Evolutionary conservation across 768 basidiomycete genomes (phyloP), one percentile per base, ranked within the genome.

Genomic region (Russula emetica): DNA sequence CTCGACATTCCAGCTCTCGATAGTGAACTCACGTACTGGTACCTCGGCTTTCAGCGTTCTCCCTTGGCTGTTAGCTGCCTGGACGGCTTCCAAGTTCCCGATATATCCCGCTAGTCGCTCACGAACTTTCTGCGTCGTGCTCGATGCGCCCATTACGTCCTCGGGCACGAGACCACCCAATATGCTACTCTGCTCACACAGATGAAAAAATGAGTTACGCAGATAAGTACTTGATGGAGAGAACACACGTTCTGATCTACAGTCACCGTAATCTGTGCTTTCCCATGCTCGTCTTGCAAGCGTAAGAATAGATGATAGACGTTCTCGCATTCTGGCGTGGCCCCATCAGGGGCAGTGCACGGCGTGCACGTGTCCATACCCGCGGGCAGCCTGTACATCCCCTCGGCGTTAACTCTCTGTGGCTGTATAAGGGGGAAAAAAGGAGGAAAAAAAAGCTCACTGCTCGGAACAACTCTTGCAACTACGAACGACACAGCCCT

Each of bases 201-300:
- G 6, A 22, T 4, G 42, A 3, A 5, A 40, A 18, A 18, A 40
- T 54, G 49, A 44, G 36, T n/a, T 30, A 63, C 22, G 18, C 30
- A 38, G n/a, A 36, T 1, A 45, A 10, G 8, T 42, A 2, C 7
- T 24, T 16, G 9, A 49, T 7, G 26, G 13, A n/a, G 49, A 30
- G 26, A 2, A 42, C 68, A 24, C 45, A 67, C 68, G 8, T 64
- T 63, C 42, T 67, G 56, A 18, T 69, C 68, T 3, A 67, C 66
- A 0, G 40, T 24, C 26, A 59, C 68, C n/a, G 52, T 58, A 14
- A 69, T 45, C 56, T 63, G 61, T 7, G 55, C 59, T 2, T 45
- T 24, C 9, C 42, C 51, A 11, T 50, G 44, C 14, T 69, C 68
- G 14, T 69, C 68, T 56, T 69, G 56, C 13, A 69, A 50, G 20